Evolutionary conservation across 2,329 filamentous ascomycete species (phyloP).

Genomic region (Pseudogymnoascus sp.): DNA sequence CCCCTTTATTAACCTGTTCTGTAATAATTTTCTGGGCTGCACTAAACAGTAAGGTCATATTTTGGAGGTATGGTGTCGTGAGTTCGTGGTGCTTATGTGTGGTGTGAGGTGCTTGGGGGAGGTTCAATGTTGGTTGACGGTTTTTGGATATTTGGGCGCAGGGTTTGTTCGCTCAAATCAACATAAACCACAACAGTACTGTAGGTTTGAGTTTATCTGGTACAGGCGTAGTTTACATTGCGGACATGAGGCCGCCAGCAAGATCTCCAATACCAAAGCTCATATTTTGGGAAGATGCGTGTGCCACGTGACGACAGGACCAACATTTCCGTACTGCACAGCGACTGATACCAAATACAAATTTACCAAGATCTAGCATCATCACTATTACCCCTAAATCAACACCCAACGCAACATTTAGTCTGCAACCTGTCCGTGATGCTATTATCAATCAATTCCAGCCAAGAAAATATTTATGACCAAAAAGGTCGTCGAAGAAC

Average conservation of each 20-base stretch:
- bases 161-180: neutral
- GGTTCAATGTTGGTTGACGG: neutral
- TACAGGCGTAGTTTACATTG: neutral
- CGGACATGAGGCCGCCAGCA: neutral
- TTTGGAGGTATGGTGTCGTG: neutral
- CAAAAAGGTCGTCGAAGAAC: neutral
- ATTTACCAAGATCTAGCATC: neutral
- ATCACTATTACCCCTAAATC: neutral
- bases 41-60: constrained; percentile 4
- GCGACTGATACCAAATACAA: neutral
- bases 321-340: neutral
- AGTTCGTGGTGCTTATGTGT: neutral
- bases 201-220: neutral
- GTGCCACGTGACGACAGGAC: neutral
- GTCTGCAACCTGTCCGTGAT: neutral
- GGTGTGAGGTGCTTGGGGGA: neutral
- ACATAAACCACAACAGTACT: neutral
- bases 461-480: neutral
- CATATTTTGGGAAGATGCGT: neutral
- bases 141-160: constrained; percentile 3
- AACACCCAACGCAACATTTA: neutral
- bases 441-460: neutral
- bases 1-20: neutral
- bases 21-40: neutral
- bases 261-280: neutral